These are phyloP conservation scores for Scedosporium aurantiacum DNA, from an alignment of 2,329 filamentous ascomycete genomes.

Conservation along the genomic window DNA sequence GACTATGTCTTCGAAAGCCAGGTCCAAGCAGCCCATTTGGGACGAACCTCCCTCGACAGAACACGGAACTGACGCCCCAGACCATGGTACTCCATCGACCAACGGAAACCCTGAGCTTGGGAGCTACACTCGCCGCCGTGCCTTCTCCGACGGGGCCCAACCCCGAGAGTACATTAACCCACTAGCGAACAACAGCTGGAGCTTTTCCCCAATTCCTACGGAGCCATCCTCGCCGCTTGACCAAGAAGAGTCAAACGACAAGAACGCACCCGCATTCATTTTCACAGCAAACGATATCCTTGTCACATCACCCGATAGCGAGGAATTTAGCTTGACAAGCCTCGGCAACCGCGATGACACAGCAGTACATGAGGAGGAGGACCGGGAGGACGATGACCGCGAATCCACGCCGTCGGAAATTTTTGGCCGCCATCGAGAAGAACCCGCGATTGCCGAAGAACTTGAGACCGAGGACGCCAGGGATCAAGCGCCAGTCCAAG, in stretches of 20 bases:
- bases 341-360: neutral
- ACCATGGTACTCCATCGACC: neutral
- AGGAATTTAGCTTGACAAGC: neutral
- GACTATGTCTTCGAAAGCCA: neutral
- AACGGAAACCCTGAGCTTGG: neutral
- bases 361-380: neutral
- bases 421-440: neutral
- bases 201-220: slow-evolving; percentile 27
- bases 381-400: neutral
- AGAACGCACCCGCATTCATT: neutral
- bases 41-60: neutral
- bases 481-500: neutral
- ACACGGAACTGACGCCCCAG: neutral
- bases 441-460: neutral
- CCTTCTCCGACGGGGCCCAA: slow-evolving; percentile 46
- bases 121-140: slow-evolving; percentile 22
- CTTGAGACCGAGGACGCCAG: neutral
- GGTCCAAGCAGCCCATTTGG: neutral
- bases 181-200: slow-evolving; percentile 51
- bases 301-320: neutral
- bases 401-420: neutral
- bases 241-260: neutral
- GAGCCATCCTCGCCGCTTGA: neutral
- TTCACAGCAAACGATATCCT: neutral
- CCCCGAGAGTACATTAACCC: slow-evolving; percentile 33